Conservation (phyloP, 225 moss, liverwort and hornwort species). For the Straminergon stramineum region DNA sequence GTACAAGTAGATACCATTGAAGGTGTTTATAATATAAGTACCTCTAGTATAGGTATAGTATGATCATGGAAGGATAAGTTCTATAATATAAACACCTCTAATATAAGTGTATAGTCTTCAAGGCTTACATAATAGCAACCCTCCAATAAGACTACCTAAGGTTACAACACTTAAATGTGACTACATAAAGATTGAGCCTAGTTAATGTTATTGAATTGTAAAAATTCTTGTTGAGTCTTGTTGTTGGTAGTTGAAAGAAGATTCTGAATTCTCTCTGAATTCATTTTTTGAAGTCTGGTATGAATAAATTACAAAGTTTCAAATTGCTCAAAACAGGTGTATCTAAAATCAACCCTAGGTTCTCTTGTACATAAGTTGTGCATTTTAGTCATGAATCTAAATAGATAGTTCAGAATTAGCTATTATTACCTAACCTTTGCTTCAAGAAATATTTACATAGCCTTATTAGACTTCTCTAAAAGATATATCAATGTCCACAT, state of each 20-base stretch:
- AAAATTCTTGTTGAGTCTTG: too few relatives aligned
- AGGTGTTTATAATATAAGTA: too few relatives aligned
- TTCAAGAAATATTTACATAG: neutral
- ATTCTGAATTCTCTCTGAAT: neutral
- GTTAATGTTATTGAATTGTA: neutral
- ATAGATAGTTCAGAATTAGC: neutral
- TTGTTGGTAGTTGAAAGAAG: neutral
- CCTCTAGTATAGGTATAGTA: too few relatives aligned
- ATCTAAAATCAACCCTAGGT: too few relatives aligned
- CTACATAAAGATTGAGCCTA: neutral
- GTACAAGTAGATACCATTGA: too few relatives aligned
- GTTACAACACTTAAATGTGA: neutral
- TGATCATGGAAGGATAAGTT: too few relatives aligned
- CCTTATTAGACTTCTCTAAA: neutral
- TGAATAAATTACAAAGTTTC: neutral
- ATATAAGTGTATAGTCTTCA: too few relatives aligned
- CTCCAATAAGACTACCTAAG: neutral
- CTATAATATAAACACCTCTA: too few relatives aligned
- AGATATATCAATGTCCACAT: neutral
- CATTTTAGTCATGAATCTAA: too few relatives aligned
- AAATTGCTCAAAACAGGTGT: neutral
- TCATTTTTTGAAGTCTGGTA: neutral
- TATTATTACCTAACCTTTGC: neutral
- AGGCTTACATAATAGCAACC: too few relatives aligned
- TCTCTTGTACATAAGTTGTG: neutral